These are phyloP conservation scores for Cyberlindnera galapagoensis DNA, from an alignment of 805 yeast genomes.

Conservation along the genomic window DNA sequence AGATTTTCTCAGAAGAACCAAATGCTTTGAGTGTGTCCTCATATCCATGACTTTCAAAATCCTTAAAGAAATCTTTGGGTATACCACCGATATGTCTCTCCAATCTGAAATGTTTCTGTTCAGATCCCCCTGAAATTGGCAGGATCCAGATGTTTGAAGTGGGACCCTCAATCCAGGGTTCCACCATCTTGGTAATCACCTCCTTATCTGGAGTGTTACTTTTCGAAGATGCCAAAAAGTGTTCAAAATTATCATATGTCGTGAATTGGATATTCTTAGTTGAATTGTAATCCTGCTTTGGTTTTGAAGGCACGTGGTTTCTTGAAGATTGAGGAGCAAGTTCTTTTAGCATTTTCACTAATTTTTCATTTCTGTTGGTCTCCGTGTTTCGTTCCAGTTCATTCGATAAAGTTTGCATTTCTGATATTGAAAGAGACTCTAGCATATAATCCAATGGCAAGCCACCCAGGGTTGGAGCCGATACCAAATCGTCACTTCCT, in stretches of 20 bases:
- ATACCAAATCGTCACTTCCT: constrained; percentile 43
- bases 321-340: too few species aligned
- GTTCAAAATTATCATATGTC: constrained; percentile 34
- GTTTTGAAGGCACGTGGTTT: too few species aligned
- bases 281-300: constrained; percentile 4
- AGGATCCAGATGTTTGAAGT: constrained; percentile 27
- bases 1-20: constrained; percentile 3
- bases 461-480: constrained; percentile 48
- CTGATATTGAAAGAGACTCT: constrained; percentile 28
- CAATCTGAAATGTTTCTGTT: constrained; percentile 20
- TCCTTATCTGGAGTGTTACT: neutral
- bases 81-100: constrained; percentile 12
- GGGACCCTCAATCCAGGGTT: constrained; percentile 30
- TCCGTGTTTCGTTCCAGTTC: neutral
- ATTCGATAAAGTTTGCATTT: constrained; percentile 24
- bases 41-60: constrained; percentile 3
- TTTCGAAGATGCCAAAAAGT: constrained; percentile 20
- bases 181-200: constrained; percentile 6
- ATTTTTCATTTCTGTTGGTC: neutral
- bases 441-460: constrained; percentile 16
- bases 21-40: constrained; percentile 1
- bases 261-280: constrained; percentile 15
- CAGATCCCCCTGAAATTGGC: constrained; percentile 17
- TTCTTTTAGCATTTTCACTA: too few species aligned
- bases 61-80: constrained; percentile 10